Conservation (phyloP, 768 basidiomycete genomes). For the Phylloporus scabripes region DNA sequence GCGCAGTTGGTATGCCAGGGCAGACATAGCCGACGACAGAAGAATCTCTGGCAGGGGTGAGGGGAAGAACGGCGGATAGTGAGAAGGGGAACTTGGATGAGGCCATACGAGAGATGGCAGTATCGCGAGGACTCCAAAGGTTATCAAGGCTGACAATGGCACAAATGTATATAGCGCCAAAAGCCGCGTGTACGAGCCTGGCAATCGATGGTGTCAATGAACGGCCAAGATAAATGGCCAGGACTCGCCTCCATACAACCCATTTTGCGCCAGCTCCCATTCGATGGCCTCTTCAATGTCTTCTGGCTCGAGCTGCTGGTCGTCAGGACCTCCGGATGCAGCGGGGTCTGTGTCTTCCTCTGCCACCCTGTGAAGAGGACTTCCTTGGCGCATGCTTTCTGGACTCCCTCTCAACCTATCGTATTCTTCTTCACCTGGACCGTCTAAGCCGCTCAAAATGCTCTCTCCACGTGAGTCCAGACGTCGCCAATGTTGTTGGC, state of each 20-base stretch:
- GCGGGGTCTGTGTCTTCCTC: constrained; percentile 30
- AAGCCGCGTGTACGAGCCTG: constrained; percentile 60
- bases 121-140: constrained; percentile 45
- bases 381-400: constrained; percentile 30
- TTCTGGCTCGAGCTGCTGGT: constrained; percentile 20
- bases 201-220: constrained; percentile 2
- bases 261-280: constrained; percentile 43
- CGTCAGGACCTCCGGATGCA: constrained; percentile 7
- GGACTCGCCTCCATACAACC: constrained; percentile 44
- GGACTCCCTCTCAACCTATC: constrained; percentile 30
- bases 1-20: constrained; percentile 28
- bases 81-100: constrained; percentile 30
- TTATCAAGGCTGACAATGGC: constrained; percentile 47
- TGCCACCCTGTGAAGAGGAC: constrained; percentile 33
- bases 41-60: constrained; percentile 64
- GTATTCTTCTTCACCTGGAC: constrained; percentile 18
- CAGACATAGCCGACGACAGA: constrained; percentile 51
- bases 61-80: constrained; percentile 47
- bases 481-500: constrained; percentile 26
- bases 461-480: constrained; percentile 31
- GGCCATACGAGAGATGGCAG: constrained; percentile 50
- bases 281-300: constrained; percentile 42
- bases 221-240: not conserved
- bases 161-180: constrained; percentile 54
- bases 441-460: constrained; percentile 28